Percentiles rank a stretch among this genome's conserved stretches.
These are phyloP conservation scores for Pyracantha coccinea DNA, from an alignment of 331 rosid genomes.

Conservation along the genomic window DNA sequence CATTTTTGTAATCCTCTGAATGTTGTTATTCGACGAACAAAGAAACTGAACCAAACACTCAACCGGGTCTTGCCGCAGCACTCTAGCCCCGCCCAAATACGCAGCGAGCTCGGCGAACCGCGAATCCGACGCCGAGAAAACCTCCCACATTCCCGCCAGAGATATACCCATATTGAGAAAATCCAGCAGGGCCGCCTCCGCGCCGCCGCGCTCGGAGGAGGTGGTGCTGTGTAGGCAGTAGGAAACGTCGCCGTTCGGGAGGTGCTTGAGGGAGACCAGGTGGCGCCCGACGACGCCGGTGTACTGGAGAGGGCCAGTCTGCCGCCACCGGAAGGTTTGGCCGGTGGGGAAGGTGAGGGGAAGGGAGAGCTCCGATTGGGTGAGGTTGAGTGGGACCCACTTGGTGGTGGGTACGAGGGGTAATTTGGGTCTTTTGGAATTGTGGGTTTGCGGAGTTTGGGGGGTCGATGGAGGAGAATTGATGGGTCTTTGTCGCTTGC, in stretches of 20 bases:
- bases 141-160: slow-evolving; percentile 58
- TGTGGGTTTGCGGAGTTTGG: slow-evolving; percentile 36
- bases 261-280: slow-evolving; percentile 69
- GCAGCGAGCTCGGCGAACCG: slow-evolving; percentile 58
- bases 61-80: slow-evolving; percentile 84
- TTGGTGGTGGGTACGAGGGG: slow-evolving; percentile 15
- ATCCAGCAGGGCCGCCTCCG: slow-evolving; percentile 42
- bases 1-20: slow-evolving; percentile 81
- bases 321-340: slow-evolving; percentile 91
- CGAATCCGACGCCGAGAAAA: slow-evolving; percentile 52
- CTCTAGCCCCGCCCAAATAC: slow-evolving; percentile 66
- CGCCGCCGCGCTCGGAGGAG: slow-evolving; percentile 16
- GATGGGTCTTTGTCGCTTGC: slow-evolving; percentile 29
- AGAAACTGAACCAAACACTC: slow-evolving; percentile 91
- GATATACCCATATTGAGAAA: slow-evolving; percentile 64
- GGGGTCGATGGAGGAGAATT: slow-evolving; percentile 34
- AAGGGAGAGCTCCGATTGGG: slow-evolving; percentile 58
- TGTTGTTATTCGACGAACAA: slow-evolving; percentile 88
- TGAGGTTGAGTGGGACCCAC: slow-evolving; percentile 59
- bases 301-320: slow-evolving; percentile 61
- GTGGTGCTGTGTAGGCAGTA: slow-evolving; percentile 47
- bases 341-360: slow-evolving; percentile 97
- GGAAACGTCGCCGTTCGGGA: slow-evolving; percentile 56
- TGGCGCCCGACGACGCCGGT: slow-evolving; percentile 72
- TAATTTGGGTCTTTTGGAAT: slow-evolving; percentile 20